Evolutionary conservation across 2,329 filamentous ascomycete genomes (phyloP).

Genomic region (Coleophoma cylindrospora): DNA sequence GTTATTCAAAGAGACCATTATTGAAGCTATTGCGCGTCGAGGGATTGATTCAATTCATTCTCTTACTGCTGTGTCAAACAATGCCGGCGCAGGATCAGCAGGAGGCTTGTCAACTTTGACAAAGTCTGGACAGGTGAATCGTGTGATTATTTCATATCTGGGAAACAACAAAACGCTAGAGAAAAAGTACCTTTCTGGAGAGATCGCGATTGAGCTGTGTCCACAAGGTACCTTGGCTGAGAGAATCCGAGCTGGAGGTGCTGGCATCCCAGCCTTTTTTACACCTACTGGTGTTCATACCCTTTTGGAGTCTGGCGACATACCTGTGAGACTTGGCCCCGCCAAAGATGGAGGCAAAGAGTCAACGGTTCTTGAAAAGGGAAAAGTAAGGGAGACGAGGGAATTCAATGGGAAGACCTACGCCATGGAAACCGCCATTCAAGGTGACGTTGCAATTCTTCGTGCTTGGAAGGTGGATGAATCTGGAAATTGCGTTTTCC

Average conservation of each 20-base stretch:
- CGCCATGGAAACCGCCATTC: conserved; percentile 72
- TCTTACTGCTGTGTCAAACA: conserved; percentile 76
- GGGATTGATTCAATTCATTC: conserved; percentile 48
- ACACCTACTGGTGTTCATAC: conserved; percentile 70
- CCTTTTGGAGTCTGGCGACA: conserved; percentile 62
- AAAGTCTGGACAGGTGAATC: conserved; percentile 63
- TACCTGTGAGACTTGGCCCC: conserved; percentile 57
- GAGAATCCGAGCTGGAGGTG: conserved; percentile 66
- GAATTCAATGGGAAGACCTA: conserved; percentile 70
- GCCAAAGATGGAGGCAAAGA: conserved; percentile 35
- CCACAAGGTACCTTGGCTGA: conserved; percentile 73
- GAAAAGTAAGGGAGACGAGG: conserved; percentile 63
- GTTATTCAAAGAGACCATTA: conserved; percentile 57
- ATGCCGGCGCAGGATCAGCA: conserved; percentile 65
- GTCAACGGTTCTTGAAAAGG: conserved; percentile 51
- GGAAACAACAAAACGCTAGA: conserved; percentile 75
- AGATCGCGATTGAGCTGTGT: conserved; percentile 70
- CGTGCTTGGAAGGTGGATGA: conserved; percentile 73
- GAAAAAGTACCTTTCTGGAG: conserved; percentile 67
- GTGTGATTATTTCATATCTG: conserved; percentile 70
- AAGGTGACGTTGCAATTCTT: conserved; percentile 72
- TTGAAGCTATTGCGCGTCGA: conserved; percentile 58
- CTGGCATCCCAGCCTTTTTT: conserved; percentile 76
- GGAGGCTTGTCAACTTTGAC: conserved; percentile 66
- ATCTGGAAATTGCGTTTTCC: conserved; percentile 75